Evolutionary conservation across 352 stramenopile genomes (phyloP), one percentile per base, ranked within the genome.

Genomic region (Phytophthora rubi): DNA sequence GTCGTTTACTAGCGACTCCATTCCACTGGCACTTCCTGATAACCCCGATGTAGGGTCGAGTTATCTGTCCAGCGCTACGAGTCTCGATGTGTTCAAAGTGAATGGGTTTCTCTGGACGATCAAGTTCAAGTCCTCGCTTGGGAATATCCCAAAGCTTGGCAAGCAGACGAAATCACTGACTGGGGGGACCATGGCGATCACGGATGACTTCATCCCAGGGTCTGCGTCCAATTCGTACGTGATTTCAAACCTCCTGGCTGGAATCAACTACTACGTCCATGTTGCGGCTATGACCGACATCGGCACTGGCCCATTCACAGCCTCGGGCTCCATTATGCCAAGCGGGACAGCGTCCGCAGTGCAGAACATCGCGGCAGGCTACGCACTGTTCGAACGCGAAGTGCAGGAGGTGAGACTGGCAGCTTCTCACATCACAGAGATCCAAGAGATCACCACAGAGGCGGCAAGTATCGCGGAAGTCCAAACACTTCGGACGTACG

Each of bases 41-140:
- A 68, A 77, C n/a, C 26, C 80, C 0, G 70, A 62, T 0, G 77
- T 62, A 0, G 12, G 69, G 0, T 72, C 85, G 0, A 59, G 58
- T 12, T 95, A 79, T 58, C 23, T 94, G 3, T 71, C 73, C 0
- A 73, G 62, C 12, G 67, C 71, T 6, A 59, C 75, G 7, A 53
- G 59, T 26, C 59, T 92, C 1, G 77, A 71, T 7, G 18, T 21
- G 18, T 21, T 21, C 66, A 93, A 90, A 63, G 85, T 87, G 13
- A 92, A 93, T 26, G 86, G 86, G 0, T 91, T 92, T 13, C 57
- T 88, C 13, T 94, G 87, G 87, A 92, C 82, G 0, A 84, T 94
- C 59, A 90, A 89, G 49, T 94, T 94, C 54, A 89, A 88, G 44
- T 91, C 83, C 2, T 91, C 80, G 0, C 77, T 94, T 9, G 87